phyloP scores from a whole-genome alignment of 2,329 filamentous ascomycete genomes.

The Arthrobotrys entomopaga region DNA sequence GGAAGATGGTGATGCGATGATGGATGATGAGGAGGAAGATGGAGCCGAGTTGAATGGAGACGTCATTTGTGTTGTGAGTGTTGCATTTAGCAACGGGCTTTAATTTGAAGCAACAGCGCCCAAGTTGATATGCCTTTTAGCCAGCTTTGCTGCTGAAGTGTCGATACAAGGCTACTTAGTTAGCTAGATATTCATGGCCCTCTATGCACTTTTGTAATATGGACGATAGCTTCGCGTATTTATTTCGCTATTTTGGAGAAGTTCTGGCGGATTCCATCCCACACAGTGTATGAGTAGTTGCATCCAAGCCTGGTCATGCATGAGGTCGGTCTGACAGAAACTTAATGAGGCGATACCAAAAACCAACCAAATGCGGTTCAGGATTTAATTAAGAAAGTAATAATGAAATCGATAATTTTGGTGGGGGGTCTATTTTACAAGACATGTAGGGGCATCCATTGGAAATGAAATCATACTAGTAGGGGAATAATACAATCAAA shows the following conservation, averaged over 20 bases:
- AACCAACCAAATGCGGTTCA: not conserved
- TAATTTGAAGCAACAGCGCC: not conserved
- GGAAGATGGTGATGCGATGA: not conserved
- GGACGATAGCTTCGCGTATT: too few species aligned
- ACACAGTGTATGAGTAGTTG: too few species aligned
- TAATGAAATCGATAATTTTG: conserved; percentile 29
- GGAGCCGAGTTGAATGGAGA: not conserved
- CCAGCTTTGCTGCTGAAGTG: too few species aligned
- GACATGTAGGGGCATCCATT: conserved; percentile 26
- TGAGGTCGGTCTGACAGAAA: too few species aligned
- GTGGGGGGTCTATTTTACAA: conserved; percentile 42
- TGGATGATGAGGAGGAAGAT: not conserved
- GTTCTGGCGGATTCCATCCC: too few species aligned
- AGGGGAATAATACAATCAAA: conserved; percentile 10
- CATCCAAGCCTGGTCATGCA: too few species aligned
- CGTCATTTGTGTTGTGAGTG: conserved; percentile 25
- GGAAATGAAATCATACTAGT: conserved; percentile 18
- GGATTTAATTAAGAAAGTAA: not conserved
- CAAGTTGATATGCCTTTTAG: not conserved
- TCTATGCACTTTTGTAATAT: too few species aligned
- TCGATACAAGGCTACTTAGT: too few species aligned
- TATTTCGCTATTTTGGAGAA: too few species aligned
- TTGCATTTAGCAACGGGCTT: conserved; percentile 19
- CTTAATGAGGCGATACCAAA: too few species aligned
- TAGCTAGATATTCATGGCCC: too few species aligned